Evolutionary conservation across 2,329 filamentous ascomycete genomes (phyloP), one percentile per base, ranked within the genome.

Genomic region (Botryotinia globosa): DNA sequence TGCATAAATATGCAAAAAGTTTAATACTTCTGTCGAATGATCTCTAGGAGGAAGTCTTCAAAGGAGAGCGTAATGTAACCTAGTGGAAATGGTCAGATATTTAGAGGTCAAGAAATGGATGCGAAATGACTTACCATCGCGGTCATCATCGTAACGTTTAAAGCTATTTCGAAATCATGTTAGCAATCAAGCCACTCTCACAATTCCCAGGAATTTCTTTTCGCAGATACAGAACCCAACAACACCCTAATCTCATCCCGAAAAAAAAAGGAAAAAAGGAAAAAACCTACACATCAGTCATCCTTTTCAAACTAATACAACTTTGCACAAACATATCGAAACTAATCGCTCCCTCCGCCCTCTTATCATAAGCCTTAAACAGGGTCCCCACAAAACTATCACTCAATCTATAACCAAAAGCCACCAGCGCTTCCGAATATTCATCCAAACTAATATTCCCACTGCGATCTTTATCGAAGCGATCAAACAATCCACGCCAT

Each of bases 311-410:
- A 78, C 90, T 94, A 81, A 99, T 98, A 82, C 96, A 98, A 69
- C 94, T 94, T 86, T 99, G 96, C 74, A 99, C 96, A 80, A 99
- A 99, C 69, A 99, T 83, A 84, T 99, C 96, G 80, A 99, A 99
- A 83, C 91, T 93, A 88, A 94, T 93, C 78, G 87, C 87, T 54
- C 91, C 90, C 80, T 89, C 86, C 76, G 84, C 84, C 75, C 88
- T 87, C 85, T 92, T 94, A 82, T 98, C 95, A 83, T 97, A 98
- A 0, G 93, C 96, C 77, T 88, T 87, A 84, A 98, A 99, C 69
- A 99, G 84, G 45, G 96, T 86, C 77, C 91, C 88, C 73, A 98
- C 91, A 80, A 99, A 99, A 67, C 90, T 87, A 58, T 91, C 89
- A 76, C 91, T 94, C 16, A 99, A 87, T 73, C 94, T 89, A 84